phyloP scores from a whole-genome alignment of 495 filamentous ascomycete genomes.

The Penicillium coprophilum region DNA sequence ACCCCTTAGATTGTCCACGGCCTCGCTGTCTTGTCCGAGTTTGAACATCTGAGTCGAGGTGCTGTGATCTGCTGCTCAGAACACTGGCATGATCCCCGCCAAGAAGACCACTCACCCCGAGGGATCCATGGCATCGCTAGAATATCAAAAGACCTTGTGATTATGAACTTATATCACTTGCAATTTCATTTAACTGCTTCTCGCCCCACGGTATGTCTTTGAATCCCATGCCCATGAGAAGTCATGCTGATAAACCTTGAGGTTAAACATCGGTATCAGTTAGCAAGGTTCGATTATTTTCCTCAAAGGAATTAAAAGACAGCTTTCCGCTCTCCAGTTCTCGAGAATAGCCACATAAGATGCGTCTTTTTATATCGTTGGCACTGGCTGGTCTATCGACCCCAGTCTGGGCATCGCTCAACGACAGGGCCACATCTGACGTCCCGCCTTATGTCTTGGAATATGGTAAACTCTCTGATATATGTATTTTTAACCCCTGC shows the following conservation, averaged over 20 bases:
- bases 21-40: not conserved
- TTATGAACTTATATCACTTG: not conserved
- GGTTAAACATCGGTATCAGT: slow-evolving; percentile 1
- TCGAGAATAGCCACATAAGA: not conserved
- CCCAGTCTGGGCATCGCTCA: not conserved
- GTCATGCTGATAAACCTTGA: slow-evolving; percentile 7
- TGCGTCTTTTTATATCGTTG: slow-evolving; percentile 15
- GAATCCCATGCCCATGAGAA: slow-evolving; percentile 4
- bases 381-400: slow-evolving; percentile 8
- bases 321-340: not conserved
- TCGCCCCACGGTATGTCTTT: not conserved
- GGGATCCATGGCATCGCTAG: not conserved
- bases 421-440: slow-evolving; percentile 7
- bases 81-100: slow-evolving; percentile 9
- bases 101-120: not conserved
- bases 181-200: not conserved
- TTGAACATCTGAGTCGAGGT: not conserved
- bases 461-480: slow-evolving; percentile 19
- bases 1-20: not conserved
- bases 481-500: not conserved
- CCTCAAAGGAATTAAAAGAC: not conserved
- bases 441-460: slow-evolving; percentile 33
- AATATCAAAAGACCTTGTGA: not conserved
- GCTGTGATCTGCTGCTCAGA: slow-evolving; percentile 1
- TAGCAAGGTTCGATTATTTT: not conserved